Percentiles rank a stretch among this genome's conserved stretches.
phyloP scores from a whole-genome alignment of 768 basidiomycete genomes.

The Crucibulum laeve region DNA sequence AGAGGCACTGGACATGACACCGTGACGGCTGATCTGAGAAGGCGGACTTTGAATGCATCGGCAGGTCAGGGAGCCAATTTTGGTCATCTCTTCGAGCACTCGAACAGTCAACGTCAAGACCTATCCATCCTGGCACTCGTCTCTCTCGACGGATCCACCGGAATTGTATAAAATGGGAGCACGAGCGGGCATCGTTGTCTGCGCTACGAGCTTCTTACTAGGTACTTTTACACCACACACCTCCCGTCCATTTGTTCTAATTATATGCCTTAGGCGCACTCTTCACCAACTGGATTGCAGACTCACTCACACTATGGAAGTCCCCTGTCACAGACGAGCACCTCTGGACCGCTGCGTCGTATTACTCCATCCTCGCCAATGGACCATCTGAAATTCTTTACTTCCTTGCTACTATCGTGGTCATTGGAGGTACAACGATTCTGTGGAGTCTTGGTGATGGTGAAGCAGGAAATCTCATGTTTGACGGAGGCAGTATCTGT shows the following conservation, averaged over 20 bases:
- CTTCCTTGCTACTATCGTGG: slow-evolving; percentile 49
- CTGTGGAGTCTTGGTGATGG: slow-evolving; percentile 78
- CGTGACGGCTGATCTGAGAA: too few relatives aligned
- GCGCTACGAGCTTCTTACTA: slow-evolving; percentile 74
- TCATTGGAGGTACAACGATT: slow-evolving; percentile 61
- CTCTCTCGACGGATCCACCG: too few relatives aligned
- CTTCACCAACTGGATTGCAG: slow-evolving; percentile 92
- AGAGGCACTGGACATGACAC: too few relatives aligned
- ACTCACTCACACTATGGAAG: slow-evolving; percentile 87
- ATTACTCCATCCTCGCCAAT: slow-evolving; percentile 76
- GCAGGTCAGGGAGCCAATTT: too few relatives aligned
- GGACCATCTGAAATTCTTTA: slow-evolving; percentile 55
- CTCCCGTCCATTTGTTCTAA: slow-evolving; percentile 3
- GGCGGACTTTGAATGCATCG: too few relatives aligned
- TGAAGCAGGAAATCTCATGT: slow-evolving; percentile 83
- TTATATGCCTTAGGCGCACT: slow-evolving; percentile 53
- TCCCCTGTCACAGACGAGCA: slow-evolving; percentile 81
- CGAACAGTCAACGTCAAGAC: too few relatives aligned
- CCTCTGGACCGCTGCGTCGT: slow-evolving; percentile 77
- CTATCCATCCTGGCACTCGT: too few relatives aligned
- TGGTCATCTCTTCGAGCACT: too few relatives aligned
- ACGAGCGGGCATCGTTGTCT: slow-evolving; percentile 71
- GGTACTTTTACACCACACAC: slow-evolving; percentile 37
- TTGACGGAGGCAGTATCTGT: slow-evolving; percentile 89
- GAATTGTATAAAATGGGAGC: slow-evolving; percentile 49